These are phyloP conservation scores for Mucuna pruriens DNA, from an alignment of 306 rosid species.

Conservation along the genomic window DNA sequence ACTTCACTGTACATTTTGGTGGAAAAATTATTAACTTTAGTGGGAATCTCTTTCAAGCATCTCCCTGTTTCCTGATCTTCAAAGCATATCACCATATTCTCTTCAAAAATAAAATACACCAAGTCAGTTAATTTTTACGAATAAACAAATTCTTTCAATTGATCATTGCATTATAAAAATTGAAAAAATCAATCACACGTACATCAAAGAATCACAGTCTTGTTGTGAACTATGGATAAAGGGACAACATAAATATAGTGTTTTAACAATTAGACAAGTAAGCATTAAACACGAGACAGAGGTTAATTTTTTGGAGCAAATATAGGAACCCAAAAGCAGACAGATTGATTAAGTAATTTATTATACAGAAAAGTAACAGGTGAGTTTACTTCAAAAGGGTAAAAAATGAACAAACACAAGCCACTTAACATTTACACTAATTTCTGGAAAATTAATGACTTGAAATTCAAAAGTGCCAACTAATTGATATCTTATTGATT, in stretches of 20 bases:
- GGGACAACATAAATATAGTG: conserved; percentile 11
- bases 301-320: conserved; percentile 1
- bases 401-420: neutral
- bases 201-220: conserved; percentile 9
- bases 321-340: conserved; percentile 23
- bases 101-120: conserved; percentile 52
- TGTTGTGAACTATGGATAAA: conserved; percentile 15
- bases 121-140: conserved; percentile 33
- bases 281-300: conserved; percentile 9
- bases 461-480: conserved; percentile 19
- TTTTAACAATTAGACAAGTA: conserved; percentile 1
- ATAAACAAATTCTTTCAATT: conserved; percentile 35
- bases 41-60: conserved; percentile 79
- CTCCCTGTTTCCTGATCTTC: conserved; percentile 83
- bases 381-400: conserved; percentile 11
- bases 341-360: conserved; percentile 2
- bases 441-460: conserved; percentile 8
- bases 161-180: conserved; percentile 28
- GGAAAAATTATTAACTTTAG: conserved; percentile 52
- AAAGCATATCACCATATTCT: conserved; percentile 95
- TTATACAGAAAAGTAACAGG: neutral
- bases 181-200: conserved; percentile 6
- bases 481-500: conserved; percentile 20
- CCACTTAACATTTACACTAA: conserved; percentile 7
- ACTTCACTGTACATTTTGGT: conserved; percentile 71